Percentiles rank a stretch among this genome's conserved stretches.
These are phyloP conservation scores for Skeletonema potamos DNA, from an alignment of 108 stramenopile species.

Conservation along the genomic window DNA sequence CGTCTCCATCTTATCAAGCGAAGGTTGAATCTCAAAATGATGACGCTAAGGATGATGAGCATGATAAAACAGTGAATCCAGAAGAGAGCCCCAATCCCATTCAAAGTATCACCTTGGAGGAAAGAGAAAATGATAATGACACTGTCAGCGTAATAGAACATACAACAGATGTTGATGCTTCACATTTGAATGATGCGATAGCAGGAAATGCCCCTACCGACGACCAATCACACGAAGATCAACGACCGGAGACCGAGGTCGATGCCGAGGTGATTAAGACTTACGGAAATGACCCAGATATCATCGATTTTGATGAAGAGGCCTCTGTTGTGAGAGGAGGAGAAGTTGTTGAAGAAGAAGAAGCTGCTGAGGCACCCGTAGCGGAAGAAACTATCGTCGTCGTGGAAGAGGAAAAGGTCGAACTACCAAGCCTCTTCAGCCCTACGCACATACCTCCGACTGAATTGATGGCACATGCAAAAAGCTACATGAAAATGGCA, in stretches of 20 bases:
- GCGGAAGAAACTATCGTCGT: background rate
- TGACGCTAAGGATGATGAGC: background rate
- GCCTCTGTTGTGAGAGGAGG: background rate
- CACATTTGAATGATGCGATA: background rate
- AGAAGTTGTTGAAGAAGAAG: background rate
- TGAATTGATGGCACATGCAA: conserved; percentile 32
- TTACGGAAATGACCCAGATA: background rate
- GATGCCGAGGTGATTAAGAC: background rate
- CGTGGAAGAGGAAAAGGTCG: conserved; percentile 13
- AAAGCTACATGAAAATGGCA: conserved; percentile 59
- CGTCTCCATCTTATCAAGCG: background rate
- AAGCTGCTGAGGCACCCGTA: background rate
- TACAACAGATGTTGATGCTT: background rate
- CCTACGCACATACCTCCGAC: conserved; percentile 26
- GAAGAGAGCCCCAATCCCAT: background rate
- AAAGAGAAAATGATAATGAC: background rate
- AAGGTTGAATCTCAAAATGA: background rate
- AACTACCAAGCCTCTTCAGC: conserved; percentile 24
- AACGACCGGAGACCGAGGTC: background rate
- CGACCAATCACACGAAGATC: background rate
- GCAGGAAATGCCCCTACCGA: background rate
- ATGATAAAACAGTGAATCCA: background rate
- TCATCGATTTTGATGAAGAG: background rate
- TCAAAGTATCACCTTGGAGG: conserved; percentile 1
- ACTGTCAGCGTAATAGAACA: background rate